Percentiles rank a stretch among this genome's conserved stretches.
phyloP scores from a whole-genome alignment of 2,329 filamentous ascomycete genomes.

The Sordariomycetes sp. region DNA sequence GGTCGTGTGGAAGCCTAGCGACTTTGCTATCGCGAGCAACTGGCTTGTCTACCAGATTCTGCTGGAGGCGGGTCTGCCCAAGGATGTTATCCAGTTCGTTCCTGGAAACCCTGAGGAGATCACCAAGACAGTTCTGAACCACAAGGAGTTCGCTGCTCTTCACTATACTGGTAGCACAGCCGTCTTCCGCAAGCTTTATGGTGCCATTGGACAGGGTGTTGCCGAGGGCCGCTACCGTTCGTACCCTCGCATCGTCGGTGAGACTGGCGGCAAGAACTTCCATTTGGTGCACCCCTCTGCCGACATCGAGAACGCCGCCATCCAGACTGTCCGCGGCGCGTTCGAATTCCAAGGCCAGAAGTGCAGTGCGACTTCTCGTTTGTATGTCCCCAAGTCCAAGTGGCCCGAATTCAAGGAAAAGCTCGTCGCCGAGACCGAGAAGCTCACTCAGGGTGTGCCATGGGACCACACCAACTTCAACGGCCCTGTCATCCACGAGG shows the following conservation, averaged over 20 bases:
- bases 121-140: slow-evolving; percentile 66
- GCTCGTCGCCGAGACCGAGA: slow-evolving; percentile 58
- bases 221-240: slow-evolving; percentile 73
- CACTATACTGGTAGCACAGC: slow-evolving; percentile 92
- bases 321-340: slow-evolving; percentile 76
- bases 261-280: slow-evolving; percentile 93
- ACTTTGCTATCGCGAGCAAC: slow-evolving; percentile 79
- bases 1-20: slow-evolving; percentile 94
- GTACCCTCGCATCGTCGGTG: slow-evolving; percentile 83
- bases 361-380: slow-evolving; percentile 75
- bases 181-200: slow-evolving; percentile 84
- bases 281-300: slow-evolving; percentile 72
- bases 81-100: slow-evolving; percentile 87
- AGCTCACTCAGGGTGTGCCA: slow-evolving; percentile 62
- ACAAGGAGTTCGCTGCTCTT: slow-evolving; percentile 78
- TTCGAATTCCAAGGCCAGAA: slow-evolving; percentile 92
- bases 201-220: slow-evolving; percentile 73
- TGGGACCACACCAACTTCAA: slow-evolving; percentile 69
- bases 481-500: slow-evolving; percentile 77
- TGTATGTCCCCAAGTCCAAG: slow-evolving; percentile 67
- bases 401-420: slow-evolving; percentile 64
- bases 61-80: slow-evolving; percentile 80
- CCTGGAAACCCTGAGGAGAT: slow-evolving; percentile 81
- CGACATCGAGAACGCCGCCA: slow-evolving; percentile 67
- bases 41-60: slow-evolving; percentile 87